phyloP scores from a whole-genome alignment of 2,329 filamentous ascomycete genomes.

The Colletotrichum paranaense region DNA sequence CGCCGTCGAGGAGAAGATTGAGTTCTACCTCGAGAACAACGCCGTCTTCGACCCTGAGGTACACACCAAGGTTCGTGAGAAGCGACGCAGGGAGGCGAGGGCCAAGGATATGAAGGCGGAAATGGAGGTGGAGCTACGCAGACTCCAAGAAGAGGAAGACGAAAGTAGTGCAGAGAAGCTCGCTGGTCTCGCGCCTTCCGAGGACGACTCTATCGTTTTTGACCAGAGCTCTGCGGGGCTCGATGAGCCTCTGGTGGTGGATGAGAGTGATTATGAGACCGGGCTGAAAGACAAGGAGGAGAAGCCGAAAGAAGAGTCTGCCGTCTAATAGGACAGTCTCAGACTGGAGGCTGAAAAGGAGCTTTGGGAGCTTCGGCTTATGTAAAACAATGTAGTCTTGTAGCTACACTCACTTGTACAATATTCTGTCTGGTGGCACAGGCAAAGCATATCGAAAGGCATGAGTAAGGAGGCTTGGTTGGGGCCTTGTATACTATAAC shows the following conservation, averaged over 20 bases:
- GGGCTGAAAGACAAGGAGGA: conserved; percentile 14
- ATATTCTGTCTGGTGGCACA: not conserved
- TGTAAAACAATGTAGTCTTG: not conserved
- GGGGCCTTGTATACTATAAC: not conserved
- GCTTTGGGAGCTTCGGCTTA: not conserved
- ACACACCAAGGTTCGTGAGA: conserved; percentile 30
- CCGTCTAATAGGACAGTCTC: not conserved
- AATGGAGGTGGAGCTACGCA: conserved; percentile 44
- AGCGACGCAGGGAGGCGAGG: conserved; percentile 9
- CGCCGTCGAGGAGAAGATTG: conserved; percentile 81
- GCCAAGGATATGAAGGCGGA: conserved; percentile 37
- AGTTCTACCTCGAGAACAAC: conserved; percentile 62
- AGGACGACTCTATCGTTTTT: conserved; percentile 44
- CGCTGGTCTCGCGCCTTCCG: not conserved
- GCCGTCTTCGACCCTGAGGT: conserved; percentile 42
- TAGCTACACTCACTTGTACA: not conserved
- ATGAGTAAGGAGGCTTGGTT: not conserved
- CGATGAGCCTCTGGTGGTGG: conserved; percentile 46
- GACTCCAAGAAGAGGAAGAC: conserved; percentile 28
- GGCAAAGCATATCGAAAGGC: not conserved
- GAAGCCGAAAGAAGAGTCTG: not conserved
- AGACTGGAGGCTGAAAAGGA: not conserved
- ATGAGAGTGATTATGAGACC: conserved; percentile 8
- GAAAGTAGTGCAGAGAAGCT: conserved; percentile 35
- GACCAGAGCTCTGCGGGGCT: conserved; percentile 45